Percentiles rank a stretch among this genome's conserved stretches.
Conservation (phyloP, 1,284 basidiomycete genomes). For the Sporisorium iseilematis-ciliati region DNA sequence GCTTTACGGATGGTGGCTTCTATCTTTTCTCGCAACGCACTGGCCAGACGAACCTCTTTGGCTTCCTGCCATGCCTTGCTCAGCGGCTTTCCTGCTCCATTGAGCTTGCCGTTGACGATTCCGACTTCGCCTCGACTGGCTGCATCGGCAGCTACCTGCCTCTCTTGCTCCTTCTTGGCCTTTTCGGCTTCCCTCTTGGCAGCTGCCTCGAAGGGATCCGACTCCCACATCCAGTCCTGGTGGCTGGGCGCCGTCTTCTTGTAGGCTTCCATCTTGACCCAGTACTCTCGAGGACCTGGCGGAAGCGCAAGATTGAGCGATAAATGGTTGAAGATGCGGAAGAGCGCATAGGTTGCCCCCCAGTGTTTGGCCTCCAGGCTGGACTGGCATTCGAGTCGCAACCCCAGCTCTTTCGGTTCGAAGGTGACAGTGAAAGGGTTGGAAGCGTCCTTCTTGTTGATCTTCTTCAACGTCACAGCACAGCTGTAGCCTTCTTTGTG, state of each 20-base stretch:
- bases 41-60: slow-evolving; percentile 88
- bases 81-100: slow-evolving; percentile 52
- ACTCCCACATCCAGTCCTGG: slow-evolving; percentile 64
- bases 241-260: slow-evolving; percentile 59
- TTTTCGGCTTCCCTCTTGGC: slow-evolving; percentile 60
- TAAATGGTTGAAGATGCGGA: slow-evolving; percentile 65
- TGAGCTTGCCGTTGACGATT: slow-evolving; percentile 39
- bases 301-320: slow-evolving; percentile 64
- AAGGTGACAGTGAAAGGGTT: slow-evolving; percentile 61
- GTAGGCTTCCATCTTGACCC: slow-evolving; percentile 63
- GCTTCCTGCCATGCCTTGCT: slow-evolving; percentile 77
- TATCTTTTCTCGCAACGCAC: slow-evolving; percentile 80
- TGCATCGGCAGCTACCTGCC: slow-evolving; percentile 39
- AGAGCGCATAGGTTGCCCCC: slow-evolving; percentile 69
- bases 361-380: slow-evolving; percentile 67
- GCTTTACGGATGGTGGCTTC: slow-evolving; percentile 86
- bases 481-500: slow-evolving; percentile 60
- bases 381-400: slow-evolving; percentile 54
- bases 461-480: slow-evolving; percentile 63
- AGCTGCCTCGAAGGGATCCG: slow-evolving; percentile 68
- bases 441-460: slow-evolving; percentile 66
- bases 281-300: slow-evolving; percentile 68
- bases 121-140: slow-evolving; percentile 34
- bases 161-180: slow-evolving; percentile 52
- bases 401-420: slow-evolving; percentile 65